phyloP scores from a whole-genome alignment of 2,329 filamentous ascomycete genomes.

The Gliomastix tumulicola region DNA sequence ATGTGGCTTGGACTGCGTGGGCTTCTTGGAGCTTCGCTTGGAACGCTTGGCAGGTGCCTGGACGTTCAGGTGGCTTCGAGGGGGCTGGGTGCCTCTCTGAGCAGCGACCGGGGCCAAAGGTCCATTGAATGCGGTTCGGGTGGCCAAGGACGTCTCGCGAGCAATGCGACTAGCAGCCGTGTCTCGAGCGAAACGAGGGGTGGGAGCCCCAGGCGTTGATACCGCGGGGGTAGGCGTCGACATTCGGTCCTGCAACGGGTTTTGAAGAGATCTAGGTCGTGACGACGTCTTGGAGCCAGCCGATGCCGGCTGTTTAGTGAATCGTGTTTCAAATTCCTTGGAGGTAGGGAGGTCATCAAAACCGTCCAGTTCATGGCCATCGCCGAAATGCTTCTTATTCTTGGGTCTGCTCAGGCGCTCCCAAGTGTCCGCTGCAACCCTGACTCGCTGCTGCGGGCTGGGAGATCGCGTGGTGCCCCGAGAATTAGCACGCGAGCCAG shows the following conservation, averaged over 20 bases:
- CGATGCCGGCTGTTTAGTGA: constrained; percentile 73
- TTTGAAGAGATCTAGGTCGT: constrained; percentile 50
- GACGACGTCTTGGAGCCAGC: constrained; percentile 59
- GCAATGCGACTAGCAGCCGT: constrained; percentile 60
- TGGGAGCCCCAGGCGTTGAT: constrained; percentile 48
- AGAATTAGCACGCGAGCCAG: constrained; percentile 49
- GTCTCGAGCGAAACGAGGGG: constrained; percentile 58
- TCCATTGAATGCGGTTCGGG: constrained; percentile 47
- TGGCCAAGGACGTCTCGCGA: constrained; percentile 53
- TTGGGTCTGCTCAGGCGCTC: constrained; percentile 67
- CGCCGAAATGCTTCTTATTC: constrained; percentile 60
- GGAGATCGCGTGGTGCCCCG: constrained; percentile 53
- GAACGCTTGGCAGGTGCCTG: constrained; percentile 36
- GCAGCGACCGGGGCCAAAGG: constrained; percentile 46
- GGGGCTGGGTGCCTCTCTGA: constrained; percentile 22
- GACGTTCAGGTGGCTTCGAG: constrained; percentile 19
- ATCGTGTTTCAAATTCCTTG: constrained; percentile 71
- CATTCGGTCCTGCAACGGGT: too few relatives aligned
- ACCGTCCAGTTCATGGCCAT: constrained; percentile 83
- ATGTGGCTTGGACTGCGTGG: constrained; percentile 70
- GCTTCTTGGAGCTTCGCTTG: constrained; percentile 50
- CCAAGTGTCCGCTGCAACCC: constrained; percentile 41
- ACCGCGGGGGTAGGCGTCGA: constrained; percentile 37
- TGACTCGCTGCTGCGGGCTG: constrained; percentile 46
- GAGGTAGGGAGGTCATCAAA: constrained; percentile 96